Evolutionary conservation across 2,329 filamentous ascomycete species (phyloP), one percentile per base, ranked within the genome.

Genomic region (Chrysoporthe austroafricana): DNA sequence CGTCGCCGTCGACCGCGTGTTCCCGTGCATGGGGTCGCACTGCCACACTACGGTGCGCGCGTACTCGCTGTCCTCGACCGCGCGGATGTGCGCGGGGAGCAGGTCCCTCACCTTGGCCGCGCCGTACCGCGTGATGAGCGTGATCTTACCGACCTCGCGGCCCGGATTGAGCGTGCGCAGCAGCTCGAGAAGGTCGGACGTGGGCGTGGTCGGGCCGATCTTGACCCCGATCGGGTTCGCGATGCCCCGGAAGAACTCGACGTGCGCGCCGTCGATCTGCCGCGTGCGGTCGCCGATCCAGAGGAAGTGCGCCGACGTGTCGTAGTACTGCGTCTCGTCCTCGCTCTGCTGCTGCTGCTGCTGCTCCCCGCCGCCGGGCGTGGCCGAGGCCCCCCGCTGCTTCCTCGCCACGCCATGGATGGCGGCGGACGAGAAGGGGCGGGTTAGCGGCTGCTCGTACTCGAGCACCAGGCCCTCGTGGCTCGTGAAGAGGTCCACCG

Each of bases 21-120:
- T 91, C 70, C 96, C 96, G 80, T 99, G 96, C 96, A 99, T 99
- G 32, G 96, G 96, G 80, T 99, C 96, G 81, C 95, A 98, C 81
- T 98, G 96, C 95, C 95, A 98, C 73, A 97, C 93, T 4, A 97
- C 93, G 32, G 79, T 81, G 62, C 83, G 79, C 59, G 78, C 78
- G 79, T 88, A 89, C 79, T 90, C 93, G 67, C 91, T 94, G 73
- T 85, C 85, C 78, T 96, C 91, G 36, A 99, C 95, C 48, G 93
- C 93, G 72, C 91, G 88, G 77, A 99, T 98, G 79, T 98, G 96
- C 9, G 82, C 84, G 0, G 94, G 93, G 0, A 99, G 86, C 70
- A 97, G 87, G 5, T 86, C 80, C 62, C 88, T 83, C 54, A 99
- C 93, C 73, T 91, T 92, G 54, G 83, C 82, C 18, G 92, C 92